Conservation (phyloP, 176 grass and related monocot species). For the Neostapfia colusana region DNA sequence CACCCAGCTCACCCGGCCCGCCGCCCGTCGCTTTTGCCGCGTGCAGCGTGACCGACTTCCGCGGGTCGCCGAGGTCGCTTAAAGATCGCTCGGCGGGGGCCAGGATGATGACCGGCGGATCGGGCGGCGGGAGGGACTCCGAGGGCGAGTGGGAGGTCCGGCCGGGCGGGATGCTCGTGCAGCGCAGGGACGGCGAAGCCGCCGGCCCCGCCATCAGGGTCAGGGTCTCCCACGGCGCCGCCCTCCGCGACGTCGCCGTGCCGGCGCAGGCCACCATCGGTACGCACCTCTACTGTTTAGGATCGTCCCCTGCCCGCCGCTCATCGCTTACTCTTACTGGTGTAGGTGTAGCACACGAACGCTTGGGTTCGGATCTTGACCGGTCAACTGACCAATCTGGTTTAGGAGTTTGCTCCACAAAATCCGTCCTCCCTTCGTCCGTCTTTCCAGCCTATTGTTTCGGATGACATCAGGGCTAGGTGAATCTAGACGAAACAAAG, state of each 20-base stretch:
- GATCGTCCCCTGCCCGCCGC: neutral
- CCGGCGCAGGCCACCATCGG: conserved; percentile 83
- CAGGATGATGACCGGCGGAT: conserved; percentile 44
- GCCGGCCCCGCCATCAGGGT: conserved; percentile 61
- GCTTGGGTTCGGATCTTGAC: conserved; percentile 37
- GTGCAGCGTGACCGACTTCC: conserved; percentile 1
- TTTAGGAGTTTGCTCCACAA: neutral
- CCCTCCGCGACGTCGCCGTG: conserved; percentile 60
- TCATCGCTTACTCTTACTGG: neutral
- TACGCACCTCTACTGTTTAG: conserved; percentile 7
- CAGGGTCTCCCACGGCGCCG: conserved; percentile 68
- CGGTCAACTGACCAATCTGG: conserved; percentile 32
- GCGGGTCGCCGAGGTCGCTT: conserved; percentile 26
- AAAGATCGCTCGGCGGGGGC: conserved; percentile 19
- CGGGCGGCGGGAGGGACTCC: conserved; percentile 38
- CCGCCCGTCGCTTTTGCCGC: conserved; percentile 50
- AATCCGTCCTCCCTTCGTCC: neutral
- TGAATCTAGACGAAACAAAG: conserved; percentile 13
- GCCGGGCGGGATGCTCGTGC: conserved; percentile 90
- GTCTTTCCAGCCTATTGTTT: neutral
- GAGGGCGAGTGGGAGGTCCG: conserved; percentile 78
- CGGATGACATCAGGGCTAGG: neutral
- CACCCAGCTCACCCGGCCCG: conserved; percentile 27
- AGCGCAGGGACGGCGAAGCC: conserved; percentile 66
- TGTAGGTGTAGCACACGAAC: neutral